Evolutionary conservation across 2,329 filamentous ascomycete species (phyloP).

Genomic region (Nectriaceae sp.): DNA sequence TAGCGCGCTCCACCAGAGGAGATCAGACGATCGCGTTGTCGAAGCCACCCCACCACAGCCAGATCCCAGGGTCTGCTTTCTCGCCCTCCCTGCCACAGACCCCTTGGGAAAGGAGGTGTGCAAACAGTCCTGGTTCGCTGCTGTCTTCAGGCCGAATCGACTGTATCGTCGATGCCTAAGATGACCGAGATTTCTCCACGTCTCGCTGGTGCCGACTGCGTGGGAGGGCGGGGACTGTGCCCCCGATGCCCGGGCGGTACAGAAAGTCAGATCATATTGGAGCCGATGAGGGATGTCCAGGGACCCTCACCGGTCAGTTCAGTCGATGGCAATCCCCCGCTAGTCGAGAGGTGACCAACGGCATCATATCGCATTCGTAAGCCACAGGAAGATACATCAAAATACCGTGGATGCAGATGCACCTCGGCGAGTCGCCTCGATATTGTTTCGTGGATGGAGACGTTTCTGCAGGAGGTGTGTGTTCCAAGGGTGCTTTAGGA

Average conservation of each 20-base stretch:
- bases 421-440: constrained; percentile 16
- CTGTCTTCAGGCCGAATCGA: constrained; percentile 20
- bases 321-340: constrained; percentile 22
- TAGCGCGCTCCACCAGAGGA: constrained; percentile 27
- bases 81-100: background rate
- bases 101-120: background rate
- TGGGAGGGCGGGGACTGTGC: constrained; percentile 15
- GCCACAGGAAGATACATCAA: constrained; percentile 6
- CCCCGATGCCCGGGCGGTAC: background rate
- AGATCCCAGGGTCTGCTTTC: constrained; percentile 32
- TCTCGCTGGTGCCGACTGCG: constrained; percentile 18
- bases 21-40: constrained; percentile 33
- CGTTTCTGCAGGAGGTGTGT: constrained; percentile 16
- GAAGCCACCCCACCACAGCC: constrained; percentile 27
- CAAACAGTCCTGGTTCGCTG: constrained; percentile 7
- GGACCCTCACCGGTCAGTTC: constrained; percentile 28
- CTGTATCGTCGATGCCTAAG: constrained; percentile 3
- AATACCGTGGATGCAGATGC: constrained; percentile 10
- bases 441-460: constrained; percentile 17
- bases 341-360: constrained; percentile 10
- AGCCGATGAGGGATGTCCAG: constrained; percentile 10
- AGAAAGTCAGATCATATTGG: constrained; percentile 1
- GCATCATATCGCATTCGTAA: constrained; percentile 16
- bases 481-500: constrained; percentile 23
- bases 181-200: constrained; percentile 8